Conservation (phyloP, 768 basidiomycete species). For the Phylloporus sp. region DNA sequence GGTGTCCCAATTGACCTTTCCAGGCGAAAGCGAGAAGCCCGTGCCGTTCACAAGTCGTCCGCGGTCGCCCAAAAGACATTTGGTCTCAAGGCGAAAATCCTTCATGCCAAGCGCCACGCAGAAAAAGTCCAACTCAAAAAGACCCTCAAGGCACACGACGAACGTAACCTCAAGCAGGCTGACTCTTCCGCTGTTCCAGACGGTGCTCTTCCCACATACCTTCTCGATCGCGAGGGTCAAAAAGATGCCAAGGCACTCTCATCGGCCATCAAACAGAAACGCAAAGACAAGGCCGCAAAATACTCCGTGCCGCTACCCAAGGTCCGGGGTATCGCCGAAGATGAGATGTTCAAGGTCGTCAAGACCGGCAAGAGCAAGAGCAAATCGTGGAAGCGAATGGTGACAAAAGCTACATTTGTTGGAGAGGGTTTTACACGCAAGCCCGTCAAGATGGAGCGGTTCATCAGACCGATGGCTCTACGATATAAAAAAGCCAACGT, state of each 20-base stretch:
- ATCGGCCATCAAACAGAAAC: constrained; percentile 94
- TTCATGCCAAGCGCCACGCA: constrained; percentile 92
- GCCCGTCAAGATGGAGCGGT: constrained; percentile 98
- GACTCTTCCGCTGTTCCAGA: constrained; percentile 80
- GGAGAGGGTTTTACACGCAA: constrained; percentile 97
- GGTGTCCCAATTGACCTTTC: neutral
- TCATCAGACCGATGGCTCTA: constrained; percentile 95
- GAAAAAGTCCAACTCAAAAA: constrained; percentile 99
- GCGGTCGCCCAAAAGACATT: constrained; percentile 88
- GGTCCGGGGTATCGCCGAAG: constrained; percentile 96
- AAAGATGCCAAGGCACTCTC: constrained; percentile 96
- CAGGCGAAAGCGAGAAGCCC: constrained; percentile 81
- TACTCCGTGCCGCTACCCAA: constrained; percentile 95
- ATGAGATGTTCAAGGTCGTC: constrained; percentile 99
- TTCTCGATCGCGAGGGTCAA: constrained; percentile 96
- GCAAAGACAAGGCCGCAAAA: constrained; percentile 98
- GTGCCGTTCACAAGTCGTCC: constrained; percentile 72
- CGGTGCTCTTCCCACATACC: constrained; percentile 89
- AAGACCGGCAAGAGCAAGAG: constrained; percentile 95
- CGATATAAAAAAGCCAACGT: constrained; percentile 98
- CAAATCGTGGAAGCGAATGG: constrained; percentile 99
- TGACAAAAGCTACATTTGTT: constrained; percentile 98
- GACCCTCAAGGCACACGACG: constrained; percentile 99
- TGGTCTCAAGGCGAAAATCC: constrained; percentile 96
- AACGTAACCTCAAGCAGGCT: constrained; percentile 94